Evolutionary conservation across 495 filamentous ascomycete species (phyloP).

Genomic region (Hypoxylon crocopeplum): DNA sequence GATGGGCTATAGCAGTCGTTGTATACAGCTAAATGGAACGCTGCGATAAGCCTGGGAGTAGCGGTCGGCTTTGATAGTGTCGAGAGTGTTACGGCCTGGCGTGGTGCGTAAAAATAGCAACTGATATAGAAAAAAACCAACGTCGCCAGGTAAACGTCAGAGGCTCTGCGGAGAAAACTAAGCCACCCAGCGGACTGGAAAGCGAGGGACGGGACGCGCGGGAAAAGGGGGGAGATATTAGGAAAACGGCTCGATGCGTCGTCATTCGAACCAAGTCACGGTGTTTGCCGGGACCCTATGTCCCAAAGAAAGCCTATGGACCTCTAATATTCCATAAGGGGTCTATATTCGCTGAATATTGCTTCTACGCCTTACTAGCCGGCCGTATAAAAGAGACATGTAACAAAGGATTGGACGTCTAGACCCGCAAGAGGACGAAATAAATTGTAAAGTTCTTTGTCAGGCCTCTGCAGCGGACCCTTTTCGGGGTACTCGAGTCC

Average conservation of each 20-base stretch:
- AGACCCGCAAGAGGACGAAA: slow-evolving; percentile 23
- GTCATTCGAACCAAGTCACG: slow-evolving; percentile 13
- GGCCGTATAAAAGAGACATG: slow-evolving; percentile 18
- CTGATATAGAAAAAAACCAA: slow-evolving; percentile 3
- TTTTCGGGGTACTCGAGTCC: slow-evolving; percentile 32
- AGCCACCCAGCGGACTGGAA: slow-evolving; percentile 20
- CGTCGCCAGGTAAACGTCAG: slow-evolving; percentile 2
- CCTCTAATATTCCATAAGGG: too few relatives aligned
- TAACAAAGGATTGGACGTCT: slow-evolving; percentile 10
- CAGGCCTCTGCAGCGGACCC: slow-evolving; percentile 34
- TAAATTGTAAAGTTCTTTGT: slow-evolving; percentile 33
- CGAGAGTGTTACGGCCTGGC: too few relatives aligned
- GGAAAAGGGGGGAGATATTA: slow-evolving; percentile 23
- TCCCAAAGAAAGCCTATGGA: slow-evolving; percentile 1
- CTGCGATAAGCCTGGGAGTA: slow-evolving; percentile 22
- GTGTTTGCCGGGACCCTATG: slow-evolving; percentile 15
- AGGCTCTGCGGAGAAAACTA: slow-evolving; percentile 10
- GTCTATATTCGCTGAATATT: slow-evolving; percentile 34
- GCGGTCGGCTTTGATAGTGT: slow-evolving; percentile 20
- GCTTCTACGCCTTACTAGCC: slow-evolving; percentile 16
- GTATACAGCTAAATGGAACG: slow-evolving; percentile 29
- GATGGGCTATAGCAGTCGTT: slow-evolving; percentile 18
- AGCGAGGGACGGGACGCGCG: slow-evolving; percentile 33
- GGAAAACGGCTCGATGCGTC: slow-evolving; percentile 28
- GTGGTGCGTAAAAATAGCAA: too few relatives aligned